Percentiles rank a stretch among this genome's conserved stretches.
phyloP scores from a whole-genome alignment of 345 rosid species.

The Mallotus nudiflorus region DNA sequence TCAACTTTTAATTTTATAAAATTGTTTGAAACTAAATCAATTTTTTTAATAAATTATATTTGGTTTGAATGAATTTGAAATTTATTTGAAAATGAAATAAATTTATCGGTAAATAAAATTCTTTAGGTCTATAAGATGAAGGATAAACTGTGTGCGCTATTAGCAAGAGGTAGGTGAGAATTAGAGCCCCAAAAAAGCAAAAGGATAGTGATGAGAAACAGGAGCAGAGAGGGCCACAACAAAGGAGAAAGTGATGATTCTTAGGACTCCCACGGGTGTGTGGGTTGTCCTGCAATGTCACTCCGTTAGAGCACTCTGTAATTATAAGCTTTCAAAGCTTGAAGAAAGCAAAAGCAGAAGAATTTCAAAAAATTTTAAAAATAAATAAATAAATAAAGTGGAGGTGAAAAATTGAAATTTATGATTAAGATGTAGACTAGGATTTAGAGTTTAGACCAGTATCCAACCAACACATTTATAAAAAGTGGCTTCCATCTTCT shows the following conservation, averaged over 20 bases:
- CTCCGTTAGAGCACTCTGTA: slow-evolving; percentile 20
- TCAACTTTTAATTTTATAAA: too few relatives aligned
- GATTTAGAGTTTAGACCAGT: slow-evolving; percentile 27
- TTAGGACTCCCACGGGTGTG: slow-evolving; percentile 39
- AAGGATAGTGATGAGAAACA: not conserved
- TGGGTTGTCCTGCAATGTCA: slow-evolving; percentile 36
- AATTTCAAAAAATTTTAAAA: not conserved
- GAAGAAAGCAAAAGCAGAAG: slow-evolving; percentile 22
- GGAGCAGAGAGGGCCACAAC: slow-evolving; percentile 16
- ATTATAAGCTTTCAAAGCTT: slow-evolving; percentile 48
- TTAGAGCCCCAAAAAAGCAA: not conserved
- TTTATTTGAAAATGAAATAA: too few relatives aligned
- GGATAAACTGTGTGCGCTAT: not conserved
- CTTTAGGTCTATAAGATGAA: not conserved
- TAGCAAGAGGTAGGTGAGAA: not conserved
- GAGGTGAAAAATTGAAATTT: slow-evolving; percentile 11
- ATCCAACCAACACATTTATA: slow-evolving; percentile 35
- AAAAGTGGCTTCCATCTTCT: slow-evolving; percentile 43
- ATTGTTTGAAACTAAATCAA: too few relatives aligned
- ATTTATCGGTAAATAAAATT: too few relatives aligned
- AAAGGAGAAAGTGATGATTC: slow-evolving; percentile 25
- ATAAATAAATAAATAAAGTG: not conserved
- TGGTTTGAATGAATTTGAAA: too few relatives aligned
- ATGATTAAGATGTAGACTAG: slow-evolving; percentile 47
- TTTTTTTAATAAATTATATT: too few relatives aligned